These are phyloP conservation scores for Phytophthora syringae DNA, from an alignment of 352 stramenopile species.

Conservation along the genomic window DNA sequence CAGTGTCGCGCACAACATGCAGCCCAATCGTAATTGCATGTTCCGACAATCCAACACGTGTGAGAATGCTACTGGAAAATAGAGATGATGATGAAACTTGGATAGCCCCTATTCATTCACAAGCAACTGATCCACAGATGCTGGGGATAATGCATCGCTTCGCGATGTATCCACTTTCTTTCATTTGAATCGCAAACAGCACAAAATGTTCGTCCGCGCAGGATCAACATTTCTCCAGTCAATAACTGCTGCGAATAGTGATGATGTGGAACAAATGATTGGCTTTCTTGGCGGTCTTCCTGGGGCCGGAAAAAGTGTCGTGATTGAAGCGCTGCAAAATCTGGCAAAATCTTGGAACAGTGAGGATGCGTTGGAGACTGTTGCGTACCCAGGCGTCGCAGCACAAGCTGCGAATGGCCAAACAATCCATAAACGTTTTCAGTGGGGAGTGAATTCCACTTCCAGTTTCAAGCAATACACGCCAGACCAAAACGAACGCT, in stretches of 20 bases:
- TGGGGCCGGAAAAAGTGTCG: slow-evolving; percentile 25
- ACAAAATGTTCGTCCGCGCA: slow-evolving; percentile 11
- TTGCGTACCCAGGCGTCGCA: slow-evolving; percentile 26
- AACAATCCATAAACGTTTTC: slow-evolving; percentile 34
- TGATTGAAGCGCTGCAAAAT: slow-evolving; percentile 22
- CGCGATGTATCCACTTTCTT: slow-evolving; percentile 16
- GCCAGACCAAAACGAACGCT: slow-evolving; percentile 10
- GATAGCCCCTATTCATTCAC: background rate
- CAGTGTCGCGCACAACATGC: background rate
- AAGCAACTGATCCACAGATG: background rate
- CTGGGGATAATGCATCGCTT: slow-evolving; percentile 15
- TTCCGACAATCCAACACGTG: slow-evolving; percentile 4
- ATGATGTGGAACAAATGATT: slow-evolving; percentile 16
- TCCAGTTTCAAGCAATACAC: slow-evolving; percentile 8
- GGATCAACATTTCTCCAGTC: slow-evolving; percentile 6
- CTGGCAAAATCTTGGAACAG: slow-evolving; percentile 13
- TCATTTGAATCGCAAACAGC: slow-evolving; percentile 15
- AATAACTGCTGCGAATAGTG: background rate
- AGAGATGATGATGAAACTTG: background rate
- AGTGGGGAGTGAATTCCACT: slow-evolving; percentile 7
- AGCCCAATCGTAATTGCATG: background rate
- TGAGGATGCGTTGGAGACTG: slow-evolving; percentile 14
- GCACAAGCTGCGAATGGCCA: slow-evolving; percentile 30
- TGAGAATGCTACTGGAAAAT: background rate
- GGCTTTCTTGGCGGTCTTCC: slow-evolving; percentile 27